Base-by-base conservation (phyloP, 805 yeast genomes). In the Ascoidea asiatica region DNA sequence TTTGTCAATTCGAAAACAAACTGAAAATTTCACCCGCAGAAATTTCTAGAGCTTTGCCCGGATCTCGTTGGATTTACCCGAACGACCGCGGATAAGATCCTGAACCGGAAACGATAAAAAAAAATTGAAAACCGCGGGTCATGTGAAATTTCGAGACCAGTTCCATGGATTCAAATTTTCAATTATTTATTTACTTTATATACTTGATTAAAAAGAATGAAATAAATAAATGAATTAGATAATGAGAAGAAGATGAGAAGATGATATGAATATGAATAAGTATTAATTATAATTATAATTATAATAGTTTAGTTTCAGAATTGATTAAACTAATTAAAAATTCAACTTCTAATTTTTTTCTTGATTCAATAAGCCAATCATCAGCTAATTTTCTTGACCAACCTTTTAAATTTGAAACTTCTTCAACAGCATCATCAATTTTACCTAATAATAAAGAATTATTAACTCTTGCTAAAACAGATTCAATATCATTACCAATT, bases 351-450 rank as follows among this genome's bases (percentile, higher is more conserved):
- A 88, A 67, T 60, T 94, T 82, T 67, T 79, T 81, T 70, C 97
- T 79, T 41, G 92, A 87, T 61, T 87, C 95, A 23, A 68, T 67
- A 33, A 92, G 76, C 97, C 97, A 92, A 60, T 87, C 96, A 53
- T 78, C 77, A 37, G 97, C 92, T 54, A 92, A 72, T 58, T 75
- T 75, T 72, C 94, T 80, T 36, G 92, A 76, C 95, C 95, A 86
- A 38, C 97, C 97, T 63, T 85, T 83, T 63, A 92, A 72, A 51
- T 77, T 73, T 50, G 94, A 81, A 44, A 82, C 92, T 63, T 89
- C 96, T 59, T 89, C 95, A 21, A 92, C 94, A 15, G 98, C 98
- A 48, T 73, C 73, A 58, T 82, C 87, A 54, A 92, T 72, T 50
- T 83, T 78, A 46, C 90, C 88, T 55, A 81, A 76, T 40, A 74